Evolutionary conservation across 1,139 yeast species (phyloP), one percentile per base, ranked within the genome.

Genomic region (Blastobotrys aristatus): DNA sequence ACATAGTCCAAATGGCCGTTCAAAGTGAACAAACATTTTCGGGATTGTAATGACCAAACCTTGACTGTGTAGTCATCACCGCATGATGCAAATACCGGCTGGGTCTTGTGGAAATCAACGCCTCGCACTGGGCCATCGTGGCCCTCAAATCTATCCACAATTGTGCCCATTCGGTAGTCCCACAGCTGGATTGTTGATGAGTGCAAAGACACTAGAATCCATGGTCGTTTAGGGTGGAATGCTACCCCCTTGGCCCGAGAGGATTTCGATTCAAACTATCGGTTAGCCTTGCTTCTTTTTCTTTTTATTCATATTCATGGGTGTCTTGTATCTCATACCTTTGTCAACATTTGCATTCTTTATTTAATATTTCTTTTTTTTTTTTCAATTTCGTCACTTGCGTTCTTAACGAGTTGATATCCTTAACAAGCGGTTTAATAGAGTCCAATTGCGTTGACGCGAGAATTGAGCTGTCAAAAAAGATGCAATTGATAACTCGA

Each of bases 161-260:
- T 73, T 2, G 97, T 89, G 42, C 99, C 99, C 98, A 94, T 94
- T 65, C 99, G 82, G 70, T 94, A 94, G 68, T 94, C 99, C 99
- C 99, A 94, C 56, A 92, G 75, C 69, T 92, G 98, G 65, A 92
- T 90, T 17, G 96, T 88, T 27, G 96, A 88, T 21, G 96, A 86
- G 68, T 90, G 95, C 55, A 94, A 76, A 4, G 97, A 89, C 32
- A 92, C 97, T 60, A 94, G 76, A 47, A 88, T 87, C 97, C 98
- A 94, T 47, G 99, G 97, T 66, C 83, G 76, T 57, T 82, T 84
- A 46, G 98, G 97, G 68, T 94, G 99, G 70, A 94, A 92, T 50
- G 98, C 97, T 62, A 94, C 89, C 55, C 97, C 97, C 71, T 94
- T 94, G 47, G 97, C 97, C 77, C 98, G 78, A 48, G 97, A 88